Evolutionary conservation across 371 early-diverging fungal species (phyloP), one percentile per base, ranked within the genome.

Genomic region (Thermomucor indicae-seudaticae): DNA sequence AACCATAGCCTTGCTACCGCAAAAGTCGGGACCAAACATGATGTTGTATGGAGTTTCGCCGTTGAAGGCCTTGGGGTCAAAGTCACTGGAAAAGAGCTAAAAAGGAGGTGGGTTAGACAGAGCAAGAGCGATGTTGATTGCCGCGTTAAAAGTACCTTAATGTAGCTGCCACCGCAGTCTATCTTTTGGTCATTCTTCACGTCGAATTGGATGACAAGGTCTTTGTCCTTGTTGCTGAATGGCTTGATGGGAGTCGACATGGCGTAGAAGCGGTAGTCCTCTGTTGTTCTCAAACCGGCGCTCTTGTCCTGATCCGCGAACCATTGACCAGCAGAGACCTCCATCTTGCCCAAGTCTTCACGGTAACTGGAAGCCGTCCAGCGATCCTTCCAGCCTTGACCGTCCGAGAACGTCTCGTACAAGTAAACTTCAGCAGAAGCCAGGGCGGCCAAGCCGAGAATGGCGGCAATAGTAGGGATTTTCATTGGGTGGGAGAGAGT

Each of bases 161-260:
- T 53, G 76, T 98, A 98, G 45, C 96, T 94, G 47, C 98, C 98
- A 58, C 96, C 97, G 79, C 98, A 98, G 56, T 93, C 93, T 53
- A 96, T 85, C 43, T 76, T 77, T 60, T 92, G 85, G 62, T 96
- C 96, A 48, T 94, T 86, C 82, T 97, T 96, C 60, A 96, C 94
- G 64, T 95, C 93, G 66, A 91, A 95, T 76, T 97, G 97, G 50
- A 95, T 74, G 29, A 97, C 91, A 44, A 95, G 69, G 57, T 88
- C 75, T 63, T 89, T 90, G 63, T 67, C 85, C 60, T 81, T 78
- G 77, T 85, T 89, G 66, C 78, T 78, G 65, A 89, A 88, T 43
- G 80, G 74, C 51, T 83, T 74, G 53, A 91, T 64, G 55, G 85
- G 80, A 23, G 92, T 80, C 10, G 94, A 81, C 54, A 88, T 70